Evolutionary conservation across 1,139 yeast genomes (phyloP).

Genomic region (Hyphopichia burtonii): DNA sequence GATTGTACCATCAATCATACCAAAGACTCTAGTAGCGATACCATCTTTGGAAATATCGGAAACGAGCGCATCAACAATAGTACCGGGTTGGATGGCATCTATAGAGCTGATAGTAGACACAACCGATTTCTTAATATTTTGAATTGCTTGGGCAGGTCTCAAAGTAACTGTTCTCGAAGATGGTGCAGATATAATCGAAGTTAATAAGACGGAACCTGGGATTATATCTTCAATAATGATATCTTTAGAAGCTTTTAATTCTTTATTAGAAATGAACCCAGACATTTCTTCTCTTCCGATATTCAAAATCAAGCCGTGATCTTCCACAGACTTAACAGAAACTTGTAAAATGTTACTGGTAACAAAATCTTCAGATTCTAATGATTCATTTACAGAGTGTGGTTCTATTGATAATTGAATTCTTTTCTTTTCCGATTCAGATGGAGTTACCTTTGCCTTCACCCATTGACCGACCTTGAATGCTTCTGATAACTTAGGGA

Average conservation of each 20-base stretch:
- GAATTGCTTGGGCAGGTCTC: conserved; percentile 33
- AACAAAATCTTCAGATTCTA: conserved; percentile 64
- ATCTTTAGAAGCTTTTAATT: conserved; percentile 30
- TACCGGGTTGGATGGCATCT: conserved; percentile 84
- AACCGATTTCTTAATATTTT: conserved; percentile 39
- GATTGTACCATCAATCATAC: conserved; percentile 71
- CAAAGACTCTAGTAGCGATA: conserved; percentile 63
- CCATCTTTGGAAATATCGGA: conserved; percentile 64
- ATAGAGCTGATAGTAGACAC: conserved; percentile 62
- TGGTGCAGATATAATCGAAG: conserved; percentile 44
- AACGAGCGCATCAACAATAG: conserved; percentile 71
- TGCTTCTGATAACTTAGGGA: conserved; percentile 55
- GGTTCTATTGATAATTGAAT: conserved; percentile 80
- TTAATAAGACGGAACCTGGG: conserved; percentile 50
- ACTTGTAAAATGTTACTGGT: conserved; percentile 72
- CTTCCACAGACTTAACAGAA: conserved; percentile 77
- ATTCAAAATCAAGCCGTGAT: conserved; percentile 81
- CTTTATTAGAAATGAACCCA: conserved; percentile 81
- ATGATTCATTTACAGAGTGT: conserved; percentile 56
- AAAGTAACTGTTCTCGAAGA: conserved; percentile 63
- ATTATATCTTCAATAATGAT: conserved; percentile 17
- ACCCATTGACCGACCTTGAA: conserved; percentile 84
- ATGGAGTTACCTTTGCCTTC: conserved; percentile 64
- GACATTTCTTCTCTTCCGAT: conserved; percentile 55
- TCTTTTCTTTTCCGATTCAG: conserved; percentile 51